These are phyloP conservation scores for Pseudocercospora fijiensis DNA, from an alignment of 2,329 filamentous ascomycete genomes.

Conservation along the genomic window DNA sequence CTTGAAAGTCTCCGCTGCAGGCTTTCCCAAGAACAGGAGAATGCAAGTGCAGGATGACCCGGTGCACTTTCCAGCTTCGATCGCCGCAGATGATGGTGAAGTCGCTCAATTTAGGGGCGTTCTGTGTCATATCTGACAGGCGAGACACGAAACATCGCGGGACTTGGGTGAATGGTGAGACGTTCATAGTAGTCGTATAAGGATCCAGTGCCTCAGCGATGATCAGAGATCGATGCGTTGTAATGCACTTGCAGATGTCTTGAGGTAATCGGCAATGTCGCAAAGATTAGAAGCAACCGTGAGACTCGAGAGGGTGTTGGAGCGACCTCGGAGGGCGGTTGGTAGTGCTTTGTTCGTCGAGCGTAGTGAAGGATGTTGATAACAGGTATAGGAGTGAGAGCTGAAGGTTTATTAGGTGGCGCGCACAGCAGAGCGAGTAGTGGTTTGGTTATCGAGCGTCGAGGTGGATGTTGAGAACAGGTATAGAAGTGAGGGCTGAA, in stretches of 20 bases:
- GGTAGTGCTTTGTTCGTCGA: not conserved
- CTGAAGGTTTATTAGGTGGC: not conserved
- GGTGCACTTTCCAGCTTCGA: conserved; percentile 6
- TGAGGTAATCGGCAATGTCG: not conserved
- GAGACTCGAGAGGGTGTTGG: not conserved
- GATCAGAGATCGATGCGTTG: not conserved
- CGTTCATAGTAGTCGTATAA: not conserved
- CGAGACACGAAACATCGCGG: not conserved
- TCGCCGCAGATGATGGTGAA: not conserved
- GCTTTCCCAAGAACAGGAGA: conserved; percentile 5
- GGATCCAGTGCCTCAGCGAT: too few species aligned
- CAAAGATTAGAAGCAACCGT: not conserved
- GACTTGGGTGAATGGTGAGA: not conserved
- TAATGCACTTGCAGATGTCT: not conserved
- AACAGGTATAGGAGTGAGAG: not conserved
- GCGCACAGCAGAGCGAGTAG: not conserved
- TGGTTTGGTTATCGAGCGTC: not conserved
- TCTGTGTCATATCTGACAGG: not conserved
- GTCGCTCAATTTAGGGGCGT: not conserved
- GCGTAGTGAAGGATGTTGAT: not conserved
- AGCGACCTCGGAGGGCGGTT: not conserved
- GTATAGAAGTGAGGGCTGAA: not conserved
- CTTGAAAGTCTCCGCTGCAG: conserved; percentile 2
- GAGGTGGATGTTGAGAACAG: not conserved
- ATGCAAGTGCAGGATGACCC: not conserved